These are phyloP conservation scores for Nematodospora valgi DNA, from an alignment of 805 yeast species.

Conservation along the genomic window DNA sequence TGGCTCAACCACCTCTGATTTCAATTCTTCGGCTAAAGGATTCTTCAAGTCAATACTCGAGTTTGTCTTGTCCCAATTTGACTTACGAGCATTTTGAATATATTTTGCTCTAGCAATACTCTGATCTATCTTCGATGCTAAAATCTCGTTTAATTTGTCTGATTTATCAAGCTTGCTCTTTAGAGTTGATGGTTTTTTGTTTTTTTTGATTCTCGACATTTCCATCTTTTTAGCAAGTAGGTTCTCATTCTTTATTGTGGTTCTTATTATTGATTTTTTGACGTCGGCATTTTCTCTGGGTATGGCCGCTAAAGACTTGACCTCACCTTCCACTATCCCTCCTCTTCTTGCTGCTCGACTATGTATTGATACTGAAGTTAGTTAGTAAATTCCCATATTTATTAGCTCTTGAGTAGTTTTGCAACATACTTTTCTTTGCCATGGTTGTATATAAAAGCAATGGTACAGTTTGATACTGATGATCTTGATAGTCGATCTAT, in stretches of 20 bases:
- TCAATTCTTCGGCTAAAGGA: conserved; percentile 7
- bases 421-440: too few relatives aligned
- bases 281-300: conserved; percentile 64
- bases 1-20: conserved; percentile 10
- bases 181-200: conserved; percentile 28
- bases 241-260: conserved; percentile 62
- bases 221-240: conserved; percentile 55
- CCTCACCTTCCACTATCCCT: conserved; percentile 42
- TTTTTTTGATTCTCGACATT: conserved; percentile 31
- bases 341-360: conserved; percentile 80
- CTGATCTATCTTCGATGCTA: conserved; percentile 60
- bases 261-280: conserved; percentile 62
- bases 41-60: conserved; percentile 17
- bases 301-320: conserved; percentile 46
- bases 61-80: conserved; percentile 72
- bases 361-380: too few relatives aligned
- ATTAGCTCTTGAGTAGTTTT: too few relatives aligned
- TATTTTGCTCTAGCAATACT: conserved; percentile 62
- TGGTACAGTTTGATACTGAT: too few relatives aligned
- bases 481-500: too few relatives aligned
- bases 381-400: too few relatives aligned
- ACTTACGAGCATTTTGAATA: conserved; percentile 59
- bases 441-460: too few relatives aligned
- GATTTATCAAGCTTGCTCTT: conserved; percentile 46
- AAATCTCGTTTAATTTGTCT: conserved; percentile 48